Evolutionary conservation across 1,284 basidiomycete genomes (phyloP).

Genomic region (Ustilago sp.): DNA sequence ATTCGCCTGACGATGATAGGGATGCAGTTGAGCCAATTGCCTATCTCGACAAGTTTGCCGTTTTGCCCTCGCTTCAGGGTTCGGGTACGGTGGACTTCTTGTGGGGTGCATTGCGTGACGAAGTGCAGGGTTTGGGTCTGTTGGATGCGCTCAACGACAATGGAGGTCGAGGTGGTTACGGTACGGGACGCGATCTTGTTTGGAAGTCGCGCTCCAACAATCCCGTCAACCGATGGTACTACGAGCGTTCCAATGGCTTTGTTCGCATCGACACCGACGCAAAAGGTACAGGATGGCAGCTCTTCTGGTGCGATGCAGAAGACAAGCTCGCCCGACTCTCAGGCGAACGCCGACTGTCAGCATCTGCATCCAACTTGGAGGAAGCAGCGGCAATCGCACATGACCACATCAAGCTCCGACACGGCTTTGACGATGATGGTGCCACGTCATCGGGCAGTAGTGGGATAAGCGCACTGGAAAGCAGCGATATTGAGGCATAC

Average conservation of each 20-base stretch:
- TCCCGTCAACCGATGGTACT: constrained; percentile 99
- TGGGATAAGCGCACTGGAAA: constrained; percentile 11
- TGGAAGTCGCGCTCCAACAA: constrained; percentile 94
- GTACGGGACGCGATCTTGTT: constrained; percentile 91
- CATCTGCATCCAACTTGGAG: constrained; percentile 37
- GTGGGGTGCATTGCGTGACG: constrained; percentile 98
- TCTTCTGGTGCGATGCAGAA: constrained; percentile 99
- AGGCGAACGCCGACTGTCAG: constrained; percentile 54
- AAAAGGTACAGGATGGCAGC: constrained; percentile 75
- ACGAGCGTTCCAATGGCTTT: constrained; percentile 93
- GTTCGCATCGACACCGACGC: constrained; percentile 74
- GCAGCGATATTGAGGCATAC: constrained; percentile 34
- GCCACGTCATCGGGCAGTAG: background rate
- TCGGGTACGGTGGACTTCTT: constrained; percentile 99
- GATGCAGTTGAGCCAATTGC: constrained; percentile 74
- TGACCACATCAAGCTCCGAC: constrained; percentile 41
- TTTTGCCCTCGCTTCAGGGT: constrained; percentile 92
- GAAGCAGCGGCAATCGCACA: constrained; percentile 40
- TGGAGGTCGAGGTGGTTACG: constrained; percentile 86
- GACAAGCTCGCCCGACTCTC: constrained; percentile 72
- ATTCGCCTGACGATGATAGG: constrained; percentile 56
- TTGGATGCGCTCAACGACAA: constrained; percentile 91
- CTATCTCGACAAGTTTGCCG: constrained; percentile 99
- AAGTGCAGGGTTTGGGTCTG: constrained; percentile 94
- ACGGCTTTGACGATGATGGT: constrained; percentile 24